Percentiles rank a stretch among this genome's conserved stretches.
These are phyloP conservation scores for Fusarium sambucinum DNA, from an alignment of 2,329 filamentous ascomycete genomes.

Conservation along the genomic window DNA sequence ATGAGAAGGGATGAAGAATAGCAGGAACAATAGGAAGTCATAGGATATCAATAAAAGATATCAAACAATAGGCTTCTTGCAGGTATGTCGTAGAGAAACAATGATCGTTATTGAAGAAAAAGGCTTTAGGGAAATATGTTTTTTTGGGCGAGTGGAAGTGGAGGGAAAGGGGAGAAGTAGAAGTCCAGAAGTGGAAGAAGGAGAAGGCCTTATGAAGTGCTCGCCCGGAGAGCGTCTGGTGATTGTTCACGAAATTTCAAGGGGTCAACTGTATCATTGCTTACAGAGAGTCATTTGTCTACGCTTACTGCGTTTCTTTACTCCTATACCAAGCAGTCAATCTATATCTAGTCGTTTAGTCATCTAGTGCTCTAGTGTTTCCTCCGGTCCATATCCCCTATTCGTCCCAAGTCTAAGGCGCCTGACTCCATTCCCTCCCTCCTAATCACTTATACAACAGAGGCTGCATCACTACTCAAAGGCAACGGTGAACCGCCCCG, in stretches of 20 bases:
- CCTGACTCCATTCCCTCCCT: slow-evolving; percentile 1
- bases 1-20: slow-evolving; percentile 15
- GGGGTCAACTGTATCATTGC: slow-evolving; percentile 26
- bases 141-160: slow-evolving; percentile 3
- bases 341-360: slow-evolving; percentile 18
- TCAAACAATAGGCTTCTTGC: background rate
- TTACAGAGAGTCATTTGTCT: slow-evolving; percentile 16
- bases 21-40: background rate
- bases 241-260: slow-evolving; percentile 28
- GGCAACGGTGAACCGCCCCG: slow-evolving; percentile 48
- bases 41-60: background rate
- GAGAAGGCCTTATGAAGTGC: slow-evolving; percentile 20
- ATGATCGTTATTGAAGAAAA: background rate
- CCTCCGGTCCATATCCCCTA: background rate
- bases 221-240: background rate
- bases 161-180: slow-evolving; percentile 8
- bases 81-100: background rate
- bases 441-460: background rate
- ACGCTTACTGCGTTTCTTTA: slow-evolving; percentile 4
- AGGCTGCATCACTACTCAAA: slow-evolving; percentile 20
- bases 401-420: slow-evolving; percentile 12
- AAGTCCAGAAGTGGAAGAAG: slow-evolving; percentile 7
- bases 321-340: slow-evolving; percentile 9
- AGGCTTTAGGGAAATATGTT: background rate
- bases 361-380: slow-evolving; percentile 14